phyloP scores from a whole-genome alignment of 345 rosid genomes.

The Theobroma cacao region DNA sequence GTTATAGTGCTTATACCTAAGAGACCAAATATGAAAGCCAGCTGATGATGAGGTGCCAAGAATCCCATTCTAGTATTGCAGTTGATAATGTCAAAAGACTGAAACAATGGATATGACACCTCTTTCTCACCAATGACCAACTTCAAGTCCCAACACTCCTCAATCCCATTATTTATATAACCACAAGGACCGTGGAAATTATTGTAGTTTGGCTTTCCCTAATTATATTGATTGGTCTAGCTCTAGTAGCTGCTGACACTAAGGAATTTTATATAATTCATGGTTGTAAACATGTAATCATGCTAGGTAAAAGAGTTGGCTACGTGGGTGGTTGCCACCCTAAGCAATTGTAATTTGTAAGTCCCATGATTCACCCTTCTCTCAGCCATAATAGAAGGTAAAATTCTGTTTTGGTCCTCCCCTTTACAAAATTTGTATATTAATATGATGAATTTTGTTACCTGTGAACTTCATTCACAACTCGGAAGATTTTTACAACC shows the following conservation, averaged over 20 bases:
- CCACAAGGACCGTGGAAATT: neutral
- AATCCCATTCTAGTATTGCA: conserved; percentile 30
- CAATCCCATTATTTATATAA: neutral
- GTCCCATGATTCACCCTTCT: too few species aligned
- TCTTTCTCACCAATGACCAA: neutral
- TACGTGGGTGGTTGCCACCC: too few species aligned
- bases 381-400: too few species aligned
- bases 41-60: conserved; percentile 29
- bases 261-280: neutral
- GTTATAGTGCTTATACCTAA: conserved; percentile 44
- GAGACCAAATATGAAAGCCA: conserved; percentile 65
- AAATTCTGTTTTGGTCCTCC: too few species aligned
- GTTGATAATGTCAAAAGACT: neutral
- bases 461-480: neutral
- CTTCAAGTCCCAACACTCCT: neutral
- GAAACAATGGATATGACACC: too few species aligned
- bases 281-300: too few species aligned
- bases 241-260: neutral
- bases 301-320: neutral
- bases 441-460: neutral
- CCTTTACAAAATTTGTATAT: too few species aligned
- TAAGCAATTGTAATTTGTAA: too few species aligned
- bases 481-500: neutral
- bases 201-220: neutral
- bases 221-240: neutral